phyloP scores from a whole-genome alignment of 352 stramenopile species.

The Achlya hypogyna region DNA sequence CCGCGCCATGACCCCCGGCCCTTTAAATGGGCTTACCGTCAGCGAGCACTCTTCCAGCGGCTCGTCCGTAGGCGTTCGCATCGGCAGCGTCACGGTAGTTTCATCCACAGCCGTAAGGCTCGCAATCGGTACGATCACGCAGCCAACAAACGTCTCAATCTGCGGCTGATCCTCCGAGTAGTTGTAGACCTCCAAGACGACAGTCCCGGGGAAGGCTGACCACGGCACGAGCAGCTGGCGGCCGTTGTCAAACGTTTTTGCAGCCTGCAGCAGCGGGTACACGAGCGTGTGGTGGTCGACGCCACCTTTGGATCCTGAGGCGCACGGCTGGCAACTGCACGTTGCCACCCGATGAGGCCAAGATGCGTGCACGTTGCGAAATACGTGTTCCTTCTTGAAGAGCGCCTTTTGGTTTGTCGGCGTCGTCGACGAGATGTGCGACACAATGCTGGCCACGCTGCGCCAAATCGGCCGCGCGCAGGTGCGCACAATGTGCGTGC shows the following conservation, averaged over 20 bases:
- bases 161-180: neutral
- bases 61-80: neutral
- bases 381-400: constrained; percentile 44
- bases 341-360: constrained; percentile 47
- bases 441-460: constrained; percentile 5
- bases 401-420: neutral
- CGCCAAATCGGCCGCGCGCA: constrained; percentile 41
- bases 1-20: neutral
- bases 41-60: neutral
- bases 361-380: constrained; percentile 71
- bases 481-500: constrained; percentile 60
- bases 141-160: neutral
- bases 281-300: constrained; percentile 79
- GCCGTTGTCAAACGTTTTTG: constrained; percentile 65
- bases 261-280: constrained; percentile 68
- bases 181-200: constrained; percentile 63
- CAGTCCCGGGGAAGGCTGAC: constrained; percentile 55
- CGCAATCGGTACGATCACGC: neutral
- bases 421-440: neutral
- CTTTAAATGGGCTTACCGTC: neutral
- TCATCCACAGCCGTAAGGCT: neutral
- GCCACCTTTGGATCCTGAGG: constrained; percentile 29
- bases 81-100: neutral
- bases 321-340: constrained; percentile 49
- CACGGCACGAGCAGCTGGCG: constrained; percentile 68